phyloP scores from a whole-genome alignment of 148 eudicot species.

The Camellia lanceoleosa region DNA sequence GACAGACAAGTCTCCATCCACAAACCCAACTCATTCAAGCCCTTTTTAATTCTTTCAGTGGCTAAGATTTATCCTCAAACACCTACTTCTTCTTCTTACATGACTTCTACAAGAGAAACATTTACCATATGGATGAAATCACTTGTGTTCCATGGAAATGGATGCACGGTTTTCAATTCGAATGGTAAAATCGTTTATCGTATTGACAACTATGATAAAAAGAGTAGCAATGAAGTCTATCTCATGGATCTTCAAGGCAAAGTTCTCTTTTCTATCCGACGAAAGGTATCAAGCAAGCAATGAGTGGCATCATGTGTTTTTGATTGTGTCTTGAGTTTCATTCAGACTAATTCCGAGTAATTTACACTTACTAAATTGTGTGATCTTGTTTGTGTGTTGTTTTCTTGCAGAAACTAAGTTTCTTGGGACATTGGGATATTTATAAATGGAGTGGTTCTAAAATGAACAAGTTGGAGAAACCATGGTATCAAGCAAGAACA shows the following conservation, averaged over 20 bases:
- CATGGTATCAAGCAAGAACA: conserved; percentile 55
- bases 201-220: conserved; percentile 67
- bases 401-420: conserved; percentile 42
- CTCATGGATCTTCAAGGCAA: conserved; percentile 79
- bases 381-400: background rate
- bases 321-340: no score
- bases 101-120: conserved; percentile 27
- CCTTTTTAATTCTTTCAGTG: conserved; percentile 11
- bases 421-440: conserved; percentile 53
- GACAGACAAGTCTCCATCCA: background rate
- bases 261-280: conserved; percentile 49
- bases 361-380: no score
- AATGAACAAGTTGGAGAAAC: conserved; percentile 24
- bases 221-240: conserved; percentile 44
- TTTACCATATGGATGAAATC: conserved; percentile 91
- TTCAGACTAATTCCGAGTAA: no score
- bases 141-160: conserved; percentile 58
- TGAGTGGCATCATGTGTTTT: no score
- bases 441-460: conserved; percentile 35
- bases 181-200: conserved; percentile 63
- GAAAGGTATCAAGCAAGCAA: conserved; percentile 43
- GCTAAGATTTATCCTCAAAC: conserved; percentile 48
- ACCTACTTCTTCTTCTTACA: conserved; percentile 14
- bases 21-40: background rate
- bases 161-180: conserved; percentile 68